Base-by-base conservation (phyloP, 257 asterid genomes). In the Solanum rostratum region DNA sequence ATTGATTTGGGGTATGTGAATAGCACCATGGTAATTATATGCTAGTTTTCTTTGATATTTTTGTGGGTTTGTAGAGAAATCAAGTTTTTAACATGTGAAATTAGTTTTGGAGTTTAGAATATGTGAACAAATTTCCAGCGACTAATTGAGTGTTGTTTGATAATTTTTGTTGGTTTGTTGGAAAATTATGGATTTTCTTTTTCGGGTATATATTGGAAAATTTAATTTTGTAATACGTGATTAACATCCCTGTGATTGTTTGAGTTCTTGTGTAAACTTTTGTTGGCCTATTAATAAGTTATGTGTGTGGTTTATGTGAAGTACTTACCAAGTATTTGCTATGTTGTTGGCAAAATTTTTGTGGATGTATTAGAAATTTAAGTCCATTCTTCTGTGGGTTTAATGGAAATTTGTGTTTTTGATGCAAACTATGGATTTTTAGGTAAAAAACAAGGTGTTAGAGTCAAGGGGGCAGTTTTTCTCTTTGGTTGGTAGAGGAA, bases 371-470 rank as follows among this genome's bases (percentile, higher is more conserved):
- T 49, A 43, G 63, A 2, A 76, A 76, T 29, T 8, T 27, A 27
- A 57, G 80, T 45, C 84, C 62, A 78, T 27, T 50, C 83, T 69
- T 57, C 33, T 79, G 54, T 84, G 79, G 54, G 33, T 49, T 14
- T 55, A 86, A 69, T 62, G 65, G 74, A 57, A 22, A 70, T 73
- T 50, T 52, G 46, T 68, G 55, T 82, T 53, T 63, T 81, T 54
- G 6, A 29, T 50, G 54, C 50, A 62, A 22, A 63, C 19, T 54
- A 49, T 86, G 80, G 52, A 83, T 83, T 6, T 85, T 82, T 83
- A 96, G 99, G 97, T 97, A 88, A 92, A 95, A 86, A 91, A 79
- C 86, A 97, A 92, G 92, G 99, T 97, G 24, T 89, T 97, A 90
- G 98, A 91, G 87, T 97, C 99, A 22, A 93, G 96, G 89, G 99